Base-by-base conservation (phyloP, 2,329 filamentous ascomycete species). In the Paraconiothyrium brasiliense region DNA sequence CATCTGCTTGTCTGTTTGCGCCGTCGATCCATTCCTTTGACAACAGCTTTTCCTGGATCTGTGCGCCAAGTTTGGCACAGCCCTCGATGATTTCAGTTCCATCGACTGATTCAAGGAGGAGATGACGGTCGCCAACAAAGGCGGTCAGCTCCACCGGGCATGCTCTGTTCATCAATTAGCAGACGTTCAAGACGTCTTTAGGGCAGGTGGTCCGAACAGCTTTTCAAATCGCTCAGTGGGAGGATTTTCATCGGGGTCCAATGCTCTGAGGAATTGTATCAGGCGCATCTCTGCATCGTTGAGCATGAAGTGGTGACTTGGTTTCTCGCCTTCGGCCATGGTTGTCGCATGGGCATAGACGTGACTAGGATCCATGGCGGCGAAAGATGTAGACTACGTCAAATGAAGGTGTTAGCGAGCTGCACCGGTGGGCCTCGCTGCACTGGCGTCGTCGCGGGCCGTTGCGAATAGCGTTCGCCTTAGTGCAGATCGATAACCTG, bases 141-240 rank as follows among this genome's bases (percentile, higher is more conserved):
- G n/a, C 39, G 14, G 11, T 34, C 4, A 55, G 24, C 24, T 55
- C 13, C 7, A 55, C 37, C 2, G 24, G 5, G 16, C 27, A 6
- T 44, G 4, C 35, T 14, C 52, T 43, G 22, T 57, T 32, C 32
- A 32, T 43, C 30, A n/a, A 48, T 48, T 10, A 54, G 32, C 55
- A 43, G 30, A 35, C 7, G 7, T 34, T 32, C 11, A 30, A 32
- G 30, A 3, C 13, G 6, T 24, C 35, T 37, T 24, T 20, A 16
- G 14, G 11, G 4, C 32, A 13, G 46, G 24, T 3, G 16, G 46
- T 22, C 9, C 44, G 3, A 39, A 57, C 54, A 57, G 54, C 32
- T 49, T 57, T 8, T 49, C 2, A 34, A 20, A 14, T 16, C 35
- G 27, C n/a, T 57, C 44, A 9, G 13, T 1, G 9, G 43, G 14